Percentiles rank a stretch among this genome's conserved stretches.
Conservation (phyloP, 1,284 basidiomycete genomes). For the Sporisorium reilianum region DNA sequence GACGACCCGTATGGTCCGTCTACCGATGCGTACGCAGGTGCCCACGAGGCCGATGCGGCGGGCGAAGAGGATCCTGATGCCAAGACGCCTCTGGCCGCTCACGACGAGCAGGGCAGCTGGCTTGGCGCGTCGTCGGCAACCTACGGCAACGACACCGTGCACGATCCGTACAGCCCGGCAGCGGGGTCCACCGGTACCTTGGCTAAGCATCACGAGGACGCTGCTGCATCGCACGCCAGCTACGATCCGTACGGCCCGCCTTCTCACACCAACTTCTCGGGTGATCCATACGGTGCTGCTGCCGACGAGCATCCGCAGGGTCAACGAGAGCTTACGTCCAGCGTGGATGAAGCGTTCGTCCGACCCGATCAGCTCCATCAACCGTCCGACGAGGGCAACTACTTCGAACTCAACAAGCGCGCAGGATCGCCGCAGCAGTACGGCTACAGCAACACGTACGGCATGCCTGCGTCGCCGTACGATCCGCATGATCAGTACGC, state of each 20-base stretch:
- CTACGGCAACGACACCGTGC: conserved; percentile 12
- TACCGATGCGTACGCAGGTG: neutral
- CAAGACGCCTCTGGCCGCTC: conserved; percentile 28
- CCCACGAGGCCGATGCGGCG: neutral
- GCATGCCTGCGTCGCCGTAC: conserved; percentile 30
- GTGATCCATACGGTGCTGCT: conserved; percentile 21
- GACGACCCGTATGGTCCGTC: conserved; percentile 10
- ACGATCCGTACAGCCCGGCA: conserved; percentile 18
- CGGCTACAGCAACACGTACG: conserved; percentile 16
- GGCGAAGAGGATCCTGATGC: conserved; percentile 30
- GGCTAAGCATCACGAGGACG: neutral
- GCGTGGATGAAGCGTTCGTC: conserved; percentile 8
- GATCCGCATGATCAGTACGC: conserved; percentile 33
- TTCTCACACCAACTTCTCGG: conserved; percentile 6
- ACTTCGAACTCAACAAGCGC: conserved; percentile 23
- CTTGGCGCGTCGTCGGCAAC: conserved; percentile 11
- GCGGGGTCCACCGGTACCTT: conserved; percentile 11
- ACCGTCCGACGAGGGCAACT: conserved; percentile 9
- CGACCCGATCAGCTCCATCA: conserved; percentile 1
- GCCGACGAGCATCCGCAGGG: neutral
- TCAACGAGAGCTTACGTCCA: neutral
- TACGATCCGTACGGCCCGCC: conserved; percentile 21
- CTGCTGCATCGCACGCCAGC: conserved; percentile 11
- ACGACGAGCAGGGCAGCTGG: conserved; percentile 26
- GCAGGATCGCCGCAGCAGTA: conserved; percentile 30